Evolutionary conservation across 2,329 filamentous ascomycete genomes (phyloP), one percentile per base, ranked within the genome.

Genomic region (Fusarium abutilonis): DNA sequence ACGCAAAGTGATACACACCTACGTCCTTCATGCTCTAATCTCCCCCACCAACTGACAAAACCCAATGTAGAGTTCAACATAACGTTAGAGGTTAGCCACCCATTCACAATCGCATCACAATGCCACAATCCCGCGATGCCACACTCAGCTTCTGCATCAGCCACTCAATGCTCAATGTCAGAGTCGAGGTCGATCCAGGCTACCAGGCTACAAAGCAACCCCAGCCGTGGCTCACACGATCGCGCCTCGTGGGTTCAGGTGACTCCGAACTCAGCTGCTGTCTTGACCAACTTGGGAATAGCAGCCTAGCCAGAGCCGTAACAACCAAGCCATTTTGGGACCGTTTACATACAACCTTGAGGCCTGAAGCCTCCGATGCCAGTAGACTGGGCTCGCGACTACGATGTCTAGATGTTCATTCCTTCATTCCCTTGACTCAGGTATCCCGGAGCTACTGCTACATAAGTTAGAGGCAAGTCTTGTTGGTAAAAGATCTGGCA

Each of bases 351-450:
- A 52, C 63, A 48, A 41, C 52, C 34, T 4, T 19, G 19, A 19
- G 19, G 19, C 19, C 31, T 51, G 34, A 36, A 63, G 52, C 44
- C 39, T 52, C 41, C 38, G 13, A n/a, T 50, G 35, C 39, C 36
- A 46, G 35, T 41, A 35, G 43, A 53, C n/a, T n/a, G 28, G 43
- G 39, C 45, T 63, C 34, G 38, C 45, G 31, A 46, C 44, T 58
- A 51, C 29, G 39, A 41, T 52, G 23, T 29, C 19, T 19, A 19
- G 40, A 59, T 43, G 28, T 52, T 38, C 42, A 58, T 55, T 44
- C 34, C 42, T 61, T 47, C 52, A 68, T 67, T 52, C 53, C 40
- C 52, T 67, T 67, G 63, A 68, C 65, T 67, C 59, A 41, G 46
- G 35, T 35, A 62, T 54, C 50, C 44, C 31, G 47, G 54, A 36